Conservation (phyloP, 176 grass and related monocot genomes). For the Musa beccarii region DNA sequence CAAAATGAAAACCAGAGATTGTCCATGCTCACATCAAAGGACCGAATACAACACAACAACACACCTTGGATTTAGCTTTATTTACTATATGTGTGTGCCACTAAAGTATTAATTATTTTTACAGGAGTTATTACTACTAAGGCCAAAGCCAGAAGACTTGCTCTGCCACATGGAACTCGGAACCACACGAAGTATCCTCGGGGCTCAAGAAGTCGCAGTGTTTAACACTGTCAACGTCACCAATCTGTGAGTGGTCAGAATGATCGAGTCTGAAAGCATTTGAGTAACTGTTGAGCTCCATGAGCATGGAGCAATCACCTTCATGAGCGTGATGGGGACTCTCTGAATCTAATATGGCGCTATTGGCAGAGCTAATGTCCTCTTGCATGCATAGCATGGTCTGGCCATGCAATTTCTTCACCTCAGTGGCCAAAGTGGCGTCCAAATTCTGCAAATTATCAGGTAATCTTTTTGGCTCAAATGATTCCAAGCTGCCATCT, state of each 20-base stretch:
- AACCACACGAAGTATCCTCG: not conserved
- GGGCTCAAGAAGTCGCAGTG: not conserved
- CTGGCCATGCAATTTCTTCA: not conserved
- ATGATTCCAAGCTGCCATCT: not conserved
- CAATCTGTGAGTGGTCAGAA: not conserved
- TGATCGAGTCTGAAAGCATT: not conserved
- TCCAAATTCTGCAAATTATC: not conserved
- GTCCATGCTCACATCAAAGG: not conserved
- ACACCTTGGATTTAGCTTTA: no score
- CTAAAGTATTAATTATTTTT: not conserved
- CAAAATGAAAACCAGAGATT: not conserved
- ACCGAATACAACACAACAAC: no score
- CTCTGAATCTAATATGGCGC: not conserved
- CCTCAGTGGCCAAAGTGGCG: not conserved
- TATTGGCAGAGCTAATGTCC: slow-evolving; percentile 5
- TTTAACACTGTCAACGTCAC: not conserved
- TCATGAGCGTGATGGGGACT: not conserved
- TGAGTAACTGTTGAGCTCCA: not conserved
- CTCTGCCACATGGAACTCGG: not conserved
- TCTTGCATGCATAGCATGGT: not conserved
- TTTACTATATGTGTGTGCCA: not conserved
- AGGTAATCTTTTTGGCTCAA: not conserved
- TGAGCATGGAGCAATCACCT: not conserved
- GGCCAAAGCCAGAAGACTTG: not conserved
- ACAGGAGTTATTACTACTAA: not conserved